Evolutionary conservation across 2,329 filamentous ascomycete genomes (phyloP).

Genomic region (Apiospora arundinis): DNA sequence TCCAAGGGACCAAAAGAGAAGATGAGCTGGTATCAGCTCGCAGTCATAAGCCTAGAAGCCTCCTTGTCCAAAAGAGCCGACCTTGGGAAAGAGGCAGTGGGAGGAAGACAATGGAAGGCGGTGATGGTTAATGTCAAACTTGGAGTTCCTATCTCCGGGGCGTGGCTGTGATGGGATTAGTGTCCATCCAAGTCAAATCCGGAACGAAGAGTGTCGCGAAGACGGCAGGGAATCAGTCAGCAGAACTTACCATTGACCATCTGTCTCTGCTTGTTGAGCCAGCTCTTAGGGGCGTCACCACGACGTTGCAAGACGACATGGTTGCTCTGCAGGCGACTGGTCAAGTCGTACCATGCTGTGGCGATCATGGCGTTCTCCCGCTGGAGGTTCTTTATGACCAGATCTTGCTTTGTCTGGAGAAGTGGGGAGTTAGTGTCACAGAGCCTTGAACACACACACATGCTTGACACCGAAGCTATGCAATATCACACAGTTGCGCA

Average conservation of each 20-base stretch:
- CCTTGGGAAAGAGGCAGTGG: too few species aligned
- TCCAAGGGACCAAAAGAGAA: conserved; percentile 6
- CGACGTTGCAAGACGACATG: conserved; percentile 79
- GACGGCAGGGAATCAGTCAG: background rate
- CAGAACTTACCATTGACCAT: conserved; percentile 63
- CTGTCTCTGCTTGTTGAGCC: conserved; percentile 83
- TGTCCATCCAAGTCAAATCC: background rate
- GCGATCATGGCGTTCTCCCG: conserved; percentile 80
- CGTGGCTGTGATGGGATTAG: conserved; percentile 35
- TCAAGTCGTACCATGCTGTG: conserved; percentile 87
- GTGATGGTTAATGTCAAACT: conserved; percentile 24
- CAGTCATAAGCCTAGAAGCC: background rate
- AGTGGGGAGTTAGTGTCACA: conserved; percentile 15
- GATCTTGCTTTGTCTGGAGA: conserved; percentile 55
- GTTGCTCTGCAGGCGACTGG: conserved; percentile 80
- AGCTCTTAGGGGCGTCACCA: conserved; percentile 78
- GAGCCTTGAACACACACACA: conserved; percentile 20
- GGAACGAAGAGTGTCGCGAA: background rate
- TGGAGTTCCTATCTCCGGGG: conserved; percentile 41
- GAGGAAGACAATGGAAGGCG: background rate
- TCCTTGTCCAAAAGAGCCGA: conserved; percentile 1
- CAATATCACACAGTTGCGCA: background rate
- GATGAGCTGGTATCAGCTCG: background rate
- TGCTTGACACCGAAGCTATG: conserved; percentile 21
- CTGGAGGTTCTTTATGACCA: conserved; percentile 71